Base-by-base conservation (phyloP, 768 basidiomycete species). In the Leucocoprinus leucothites region DNA sequence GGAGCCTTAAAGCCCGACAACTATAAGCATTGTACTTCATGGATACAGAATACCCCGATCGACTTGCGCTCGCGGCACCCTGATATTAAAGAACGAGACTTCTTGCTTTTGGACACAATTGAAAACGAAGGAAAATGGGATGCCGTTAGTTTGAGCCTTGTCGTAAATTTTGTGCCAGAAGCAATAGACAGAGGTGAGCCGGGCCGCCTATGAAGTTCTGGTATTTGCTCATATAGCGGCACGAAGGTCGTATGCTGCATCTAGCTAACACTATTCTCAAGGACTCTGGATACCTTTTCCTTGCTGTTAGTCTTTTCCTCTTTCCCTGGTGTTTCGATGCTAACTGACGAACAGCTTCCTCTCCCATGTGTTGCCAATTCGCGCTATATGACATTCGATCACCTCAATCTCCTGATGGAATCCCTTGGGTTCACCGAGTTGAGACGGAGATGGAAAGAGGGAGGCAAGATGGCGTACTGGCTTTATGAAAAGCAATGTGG, bases 381-480 rank as follows among this genome's bases (percentile, higher is more conserved):
- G 3, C 82, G 94, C 13, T 95, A 94, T 66, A 69, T 91, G 59
- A 81, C 85, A 9, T 74, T 80, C 16, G 77, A 81, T 18, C 79
- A 79, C 43, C 75, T 94, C 6, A 69, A 68, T 21, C 65, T 65
- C 2, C 69, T 92, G 41, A 85, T 92, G 86, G 54, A 64, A 0
- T 62, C 70, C 5, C 65, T 92, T 5, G 91, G 91, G 0, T 94
- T 94, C 64, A 63, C 59, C 0, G 71, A 84, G 63, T 64, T 87
- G 19, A 76, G 79, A 53, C 76, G 75, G 43, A 76, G 79, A 58
- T 89, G 86, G 84, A 84, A 77, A 62, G 64, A 69, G 21, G 82
- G 82, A 13, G 87, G 92, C 3, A 96, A 91, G 69, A 94, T 96
- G 80, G 86, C 77, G 2, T 97, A 96, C 66, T 91, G 87, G 84